phyloP scores from a whole-genome alignment of 2,329 filamentous ascomycete genomes.

The Ophiosphaerella narmari region DNA sequence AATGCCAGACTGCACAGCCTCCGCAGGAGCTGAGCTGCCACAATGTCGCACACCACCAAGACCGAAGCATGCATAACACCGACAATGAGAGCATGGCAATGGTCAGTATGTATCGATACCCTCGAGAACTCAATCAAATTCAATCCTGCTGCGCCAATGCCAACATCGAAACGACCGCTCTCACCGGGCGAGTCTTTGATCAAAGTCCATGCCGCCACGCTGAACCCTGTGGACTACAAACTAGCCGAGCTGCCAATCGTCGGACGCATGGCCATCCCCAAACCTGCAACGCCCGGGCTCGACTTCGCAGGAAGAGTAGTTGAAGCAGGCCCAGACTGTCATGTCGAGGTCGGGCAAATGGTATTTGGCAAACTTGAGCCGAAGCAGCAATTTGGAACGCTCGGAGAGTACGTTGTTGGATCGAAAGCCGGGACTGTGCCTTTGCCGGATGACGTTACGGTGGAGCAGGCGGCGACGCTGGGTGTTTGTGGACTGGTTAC shows the following conservation, averaged over 20 bases:
- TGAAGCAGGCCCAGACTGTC: constrained; percentile 4
- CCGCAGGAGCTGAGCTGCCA: no score
- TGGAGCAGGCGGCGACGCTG: constrained; percentile 21
- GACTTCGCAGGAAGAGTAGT: constrained; percentile 24
- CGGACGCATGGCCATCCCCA: constrained; percentile 21
- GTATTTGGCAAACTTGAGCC: constrained; percentile 30
- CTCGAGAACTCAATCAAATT: constrained; percentile 19
- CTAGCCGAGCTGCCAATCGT: constrained; percentile 22
- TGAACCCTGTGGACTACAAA: constrained; percentile 34
- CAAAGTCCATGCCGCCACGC: constrained; percentile 19
- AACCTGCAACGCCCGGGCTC: constrained; percentile 27
- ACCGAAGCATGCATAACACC: neutral
- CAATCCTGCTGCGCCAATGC: constrained; percentile 10
- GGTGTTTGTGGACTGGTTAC: constrained; percentile 28
- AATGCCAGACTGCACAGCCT: no score
- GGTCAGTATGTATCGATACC: constrained; percentile 11
- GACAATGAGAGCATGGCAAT: constrained; percentile 35
- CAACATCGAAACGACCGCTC: constrained; percentile 5
- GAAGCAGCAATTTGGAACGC: constrained; percentile 24
- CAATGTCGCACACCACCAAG: no score
- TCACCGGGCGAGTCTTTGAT: constrained; percentile 16
- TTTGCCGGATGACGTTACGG: constrained; percentile 13
- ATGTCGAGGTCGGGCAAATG: constrained; percentile 17
- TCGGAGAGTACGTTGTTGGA: constrained; percentile 27
- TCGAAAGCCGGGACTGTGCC: constrained; percentile 21